Percentiles rank a stretch among this genome's conserved stretches.
These are phyloP conservation scores for Scedosporium dehoogii DNA, from an alignment of 2,329 filamentous ascomycete species.

Conservation along the genomic window DNA sequence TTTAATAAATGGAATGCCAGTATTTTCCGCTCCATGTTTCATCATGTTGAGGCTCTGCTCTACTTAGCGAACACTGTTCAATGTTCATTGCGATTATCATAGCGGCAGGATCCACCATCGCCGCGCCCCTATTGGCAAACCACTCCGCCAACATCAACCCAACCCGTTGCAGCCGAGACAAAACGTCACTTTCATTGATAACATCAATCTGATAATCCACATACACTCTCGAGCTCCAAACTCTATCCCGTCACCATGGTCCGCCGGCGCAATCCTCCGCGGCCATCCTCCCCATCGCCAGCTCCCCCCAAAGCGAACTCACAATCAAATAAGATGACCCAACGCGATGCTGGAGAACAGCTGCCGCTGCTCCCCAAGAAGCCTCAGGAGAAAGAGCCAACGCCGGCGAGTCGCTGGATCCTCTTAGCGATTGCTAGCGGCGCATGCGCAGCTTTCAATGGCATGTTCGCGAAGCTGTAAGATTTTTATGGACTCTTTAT, in stretches of 20 bases:
- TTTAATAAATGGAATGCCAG: no score
- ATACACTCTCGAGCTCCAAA: no score
- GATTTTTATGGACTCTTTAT: constrained; percentile 14
- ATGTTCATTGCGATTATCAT: no score
- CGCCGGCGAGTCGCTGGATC: constrained; percentile 40
- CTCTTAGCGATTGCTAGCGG: constrained; percentile 64
- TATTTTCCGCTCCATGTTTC: no score
- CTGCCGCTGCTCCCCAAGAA: background rate
- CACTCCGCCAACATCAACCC: background rate
- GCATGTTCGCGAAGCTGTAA: constrained; percentile 74
- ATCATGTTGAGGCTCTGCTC: no score
- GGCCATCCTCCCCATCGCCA: background rate
- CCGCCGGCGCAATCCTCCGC: background rate
- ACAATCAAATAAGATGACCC: background rate
- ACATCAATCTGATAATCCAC: background rate
- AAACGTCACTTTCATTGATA: background rate
- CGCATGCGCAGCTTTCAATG: constrained; percentile 70
- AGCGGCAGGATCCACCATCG: background rate
- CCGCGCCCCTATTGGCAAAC: background rate
- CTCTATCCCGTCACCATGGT: background rate
- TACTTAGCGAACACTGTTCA: no score
- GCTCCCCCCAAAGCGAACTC: background rate
- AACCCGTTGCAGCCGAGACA: background rate
- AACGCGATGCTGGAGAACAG: background rate
- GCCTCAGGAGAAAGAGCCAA: background rate